phyloP scores from a whole-genome alignment of 2,329 filamentous ascomycete genomes.

The Diaporthe vexans region DNA sequence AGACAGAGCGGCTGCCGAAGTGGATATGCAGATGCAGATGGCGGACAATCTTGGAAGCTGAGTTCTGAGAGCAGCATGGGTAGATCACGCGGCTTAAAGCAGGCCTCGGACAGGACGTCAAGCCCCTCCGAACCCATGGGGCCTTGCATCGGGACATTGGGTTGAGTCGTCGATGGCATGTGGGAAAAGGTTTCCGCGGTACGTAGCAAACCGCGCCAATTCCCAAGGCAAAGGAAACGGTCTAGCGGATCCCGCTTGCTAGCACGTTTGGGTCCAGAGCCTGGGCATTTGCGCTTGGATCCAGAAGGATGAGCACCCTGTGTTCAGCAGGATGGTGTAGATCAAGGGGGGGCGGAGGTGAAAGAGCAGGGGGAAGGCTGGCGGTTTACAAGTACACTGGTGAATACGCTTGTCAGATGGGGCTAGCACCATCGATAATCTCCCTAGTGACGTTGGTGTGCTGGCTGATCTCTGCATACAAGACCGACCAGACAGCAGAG shows the following conservation, averaged over 20 bases:
- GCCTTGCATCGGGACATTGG: conserved; percentile 14
- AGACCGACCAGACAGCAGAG: neutral
- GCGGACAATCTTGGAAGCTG: conserved; percentile 29
- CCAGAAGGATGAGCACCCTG: conserved; percentile 35
- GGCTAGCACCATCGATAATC: conserved; percentile 31
- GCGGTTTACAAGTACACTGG: neutral
- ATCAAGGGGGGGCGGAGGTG: conserved; percentile 15
- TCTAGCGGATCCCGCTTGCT: conserved; percentile 34
- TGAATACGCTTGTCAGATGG: conserved; percentile 1
- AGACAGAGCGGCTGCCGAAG: conserved; percentile 37
- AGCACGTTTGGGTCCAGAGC: conserved; percentile 35
- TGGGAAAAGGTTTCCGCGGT: conserved; percentile 31
- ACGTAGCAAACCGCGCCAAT: conserved; percentile 27
- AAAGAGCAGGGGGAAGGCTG: neutral
- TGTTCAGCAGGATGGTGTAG: conserved; percentile 13
- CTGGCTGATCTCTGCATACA: conserved; percentile 10
- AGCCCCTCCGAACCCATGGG: conserved; percentile 25
- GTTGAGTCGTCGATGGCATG: conserved; percentile 21
- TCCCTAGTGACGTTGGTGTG: conserved; percentile 28
- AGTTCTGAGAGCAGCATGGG: conserved; percentile 30
- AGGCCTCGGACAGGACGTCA: conserved; percentile 32
- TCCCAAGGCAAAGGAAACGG: conserved; percentile 36
- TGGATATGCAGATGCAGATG: conserved; percentile 36
- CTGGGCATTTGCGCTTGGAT: conserved; percentile 37
- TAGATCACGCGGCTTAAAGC: conserved; percentile 30